phyloP scores from a whole-genome alignment of 1,284 basidiomycete species.

The Melanopsichium pennsylvanicum region DNA sequence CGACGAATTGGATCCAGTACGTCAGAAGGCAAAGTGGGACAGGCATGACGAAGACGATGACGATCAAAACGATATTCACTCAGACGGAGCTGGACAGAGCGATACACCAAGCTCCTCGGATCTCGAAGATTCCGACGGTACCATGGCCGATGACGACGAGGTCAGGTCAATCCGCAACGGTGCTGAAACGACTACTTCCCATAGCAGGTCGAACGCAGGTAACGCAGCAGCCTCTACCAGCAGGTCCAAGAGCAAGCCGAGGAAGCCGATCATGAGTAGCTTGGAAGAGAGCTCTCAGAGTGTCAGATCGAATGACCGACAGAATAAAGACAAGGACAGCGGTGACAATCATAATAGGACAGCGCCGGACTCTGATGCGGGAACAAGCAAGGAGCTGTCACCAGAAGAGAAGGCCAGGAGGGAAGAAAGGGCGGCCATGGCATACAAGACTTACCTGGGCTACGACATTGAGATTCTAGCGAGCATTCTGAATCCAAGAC shows the following conservation, averaged over 20 bases:
- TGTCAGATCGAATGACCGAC: constrained; percentile 24
- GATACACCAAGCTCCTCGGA: constrained; percentile 44
- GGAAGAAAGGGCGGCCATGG: constrained; percentile 34
- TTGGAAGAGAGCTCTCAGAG: constrained; percentile 29
- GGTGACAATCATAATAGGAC: constrained; percentile 16
- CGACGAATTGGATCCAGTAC: constrained; percentile 43
- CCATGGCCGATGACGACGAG: constrained; percentile 37
- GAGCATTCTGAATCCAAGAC: constrained; percentile 78
- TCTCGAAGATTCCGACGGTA: constrained; percentile 41
- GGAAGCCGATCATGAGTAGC: constrained; percentile 10
- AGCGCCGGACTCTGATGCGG: constrained; percentile 34
- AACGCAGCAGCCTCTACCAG: constrained; percentile 2
- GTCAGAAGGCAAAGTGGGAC: constrained; percentile 44
- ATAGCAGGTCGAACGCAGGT: constrained; percentile 20
- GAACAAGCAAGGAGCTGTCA: constrained; percentile 37
- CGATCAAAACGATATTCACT: constrained; percentile 10
- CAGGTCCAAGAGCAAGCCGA: constrained; percentile 26
- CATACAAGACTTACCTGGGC: constrained; percentile 74
- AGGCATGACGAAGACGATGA: constrained; percentile 40
- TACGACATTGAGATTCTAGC: constrained; percentile 84
- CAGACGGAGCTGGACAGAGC: constrained; percentile 22
- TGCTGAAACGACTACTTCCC: constrained; percentile 27
- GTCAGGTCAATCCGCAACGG: constrained; percentile 17
- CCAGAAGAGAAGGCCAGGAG: constrained; percentile 36
- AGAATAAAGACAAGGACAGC: constrained; percentile 15